Percentiles rank a stretch among this genome's conserved stretches.
phyloP scores from a whole-genome alignment of 139 green algal genomes.

The Auxenochlorella pyrenoidosa region DNA sequence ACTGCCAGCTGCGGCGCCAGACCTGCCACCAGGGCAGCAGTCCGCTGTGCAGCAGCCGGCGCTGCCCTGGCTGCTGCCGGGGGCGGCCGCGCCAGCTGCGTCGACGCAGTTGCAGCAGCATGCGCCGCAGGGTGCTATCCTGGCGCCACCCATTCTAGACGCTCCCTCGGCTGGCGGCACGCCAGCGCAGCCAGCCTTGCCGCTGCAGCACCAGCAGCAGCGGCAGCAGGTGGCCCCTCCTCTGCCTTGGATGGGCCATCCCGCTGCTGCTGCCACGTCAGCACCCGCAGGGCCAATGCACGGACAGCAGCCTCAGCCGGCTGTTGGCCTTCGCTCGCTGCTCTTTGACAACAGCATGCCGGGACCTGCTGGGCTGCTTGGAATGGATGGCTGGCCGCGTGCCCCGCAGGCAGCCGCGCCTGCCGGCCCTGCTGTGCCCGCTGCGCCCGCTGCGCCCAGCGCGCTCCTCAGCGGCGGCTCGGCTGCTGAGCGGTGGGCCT shows the following conservation, averaged over 20 bases:
- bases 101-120: not conserved
- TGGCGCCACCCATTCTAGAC: not conserved
- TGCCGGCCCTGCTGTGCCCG: not conserved
- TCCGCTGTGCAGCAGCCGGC: not conserved
- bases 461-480: not conserved
- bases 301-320: constrained; percentile 6
- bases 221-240: not conserved
- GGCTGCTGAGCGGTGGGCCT: not conserved
- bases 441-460: not conserved
- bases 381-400: not conserved
- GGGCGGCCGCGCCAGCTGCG: not conserved
- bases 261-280: too few relatives aligned
- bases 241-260: not conserved
- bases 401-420: not conserved
- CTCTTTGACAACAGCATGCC: not conserved
- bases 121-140: not conserved
- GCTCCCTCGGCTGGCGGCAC: not conserved
- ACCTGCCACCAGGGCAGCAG: not conserved
- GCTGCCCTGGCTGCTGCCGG: not conserved
- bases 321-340: constrained; percentile 1
- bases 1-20: not conserved
- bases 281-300: not conserved
- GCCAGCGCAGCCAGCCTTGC: not conserved
- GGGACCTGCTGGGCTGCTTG: not conserved
- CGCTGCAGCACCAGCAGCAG: not conserved